Percentiles rank a stretch among this genome's conserved stretches.
Evolutionary conservation across 2,329 filamentous ascomycete genomes (phyloP).

Genomic region (Aaosphaeria arxii): DNA sequence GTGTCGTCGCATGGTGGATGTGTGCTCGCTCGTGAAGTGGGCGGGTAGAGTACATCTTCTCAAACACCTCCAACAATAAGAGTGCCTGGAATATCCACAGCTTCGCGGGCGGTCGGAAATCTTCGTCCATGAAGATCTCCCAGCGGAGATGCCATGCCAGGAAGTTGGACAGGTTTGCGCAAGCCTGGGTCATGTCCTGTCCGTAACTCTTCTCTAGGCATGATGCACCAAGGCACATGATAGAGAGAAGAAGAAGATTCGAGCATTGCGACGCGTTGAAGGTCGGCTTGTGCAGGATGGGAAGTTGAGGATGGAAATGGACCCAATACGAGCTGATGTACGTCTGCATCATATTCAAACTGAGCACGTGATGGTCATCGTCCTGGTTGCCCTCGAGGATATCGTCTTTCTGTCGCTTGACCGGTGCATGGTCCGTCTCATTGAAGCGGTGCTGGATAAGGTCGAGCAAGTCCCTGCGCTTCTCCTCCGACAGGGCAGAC

Average conservation of each 20-base stretch:
- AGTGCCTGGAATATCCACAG: slow-evolving; percentile 94
- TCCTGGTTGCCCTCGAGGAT: slow-evolving; percentile 77
- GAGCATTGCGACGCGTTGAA: slow-evolving; percentile 86
- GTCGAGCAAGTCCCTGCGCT: slow-evolving; percentile 78
- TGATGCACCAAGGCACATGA: slow-evolving; percentile 89
- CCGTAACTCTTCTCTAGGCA: slow-evolving; percentile 83
- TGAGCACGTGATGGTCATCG: slow-evolving; percentile 62
- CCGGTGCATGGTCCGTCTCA: slow-evolving; percentile 71
- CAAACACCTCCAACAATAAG: slow-evolving; percentile 84
- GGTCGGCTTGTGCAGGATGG: slow-evolving; percentile 90
- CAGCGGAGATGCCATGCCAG: slow-evolving; percentile 90
- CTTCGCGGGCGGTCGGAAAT: slow-evolving; percentile 88
- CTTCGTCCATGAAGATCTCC: slow-evolving; percentile 89
- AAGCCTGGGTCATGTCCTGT: slow-evolving; percentile 67
- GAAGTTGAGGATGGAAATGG: slow-evolving; percentile 90
- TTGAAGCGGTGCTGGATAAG: slow-evolving; percentile 80
- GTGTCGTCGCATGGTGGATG: slow-evolving; percentile 92
- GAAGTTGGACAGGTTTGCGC: slow-evolving; percentile 84
- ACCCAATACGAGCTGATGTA: slow-evolving; percentile 89
- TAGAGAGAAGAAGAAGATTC: slow-evolving; percentile 77
- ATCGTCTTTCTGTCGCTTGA: slow-evolving; percentile 71
- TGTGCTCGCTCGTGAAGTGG: slow-evolving; percentile 91
- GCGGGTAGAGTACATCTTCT: slow-evolving; percentile 96
- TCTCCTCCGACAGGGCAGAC: slow-evolving; percentile 79
- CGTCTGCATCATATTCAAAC: slow-evolving; percentile 90